Evolutionary conservation across 2,329 filamentous ascomycete species (phyloP).

Genomic region (Ophiosphaerella narmari): DNA sequence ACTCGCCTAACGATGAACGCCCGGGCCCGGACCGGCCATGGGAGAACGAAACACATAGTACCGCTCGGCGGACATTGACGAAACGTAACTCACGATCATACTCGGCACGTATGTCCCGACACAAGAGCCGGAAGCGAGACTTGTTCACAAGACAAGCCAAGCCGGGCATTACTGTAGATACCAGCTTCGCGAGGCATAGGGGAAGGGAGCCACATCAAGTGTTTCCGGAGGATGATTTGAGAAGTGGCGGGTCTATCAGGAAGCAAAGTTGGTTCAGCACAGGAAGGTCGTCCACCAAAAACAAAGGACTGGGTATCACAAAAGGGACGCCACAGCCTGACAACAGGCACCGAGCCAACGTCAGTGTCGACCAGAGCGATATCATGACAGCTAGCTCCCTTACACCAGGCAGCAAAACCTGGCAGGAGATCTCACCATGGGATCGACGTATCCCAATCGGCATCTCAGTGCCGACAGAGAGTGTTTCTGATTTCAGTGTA

Average conservation of each 20-base stretch:
- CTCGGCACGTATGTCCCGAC: constrained; percentile 43
- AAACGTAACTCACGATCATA: constrained; percentile 42
- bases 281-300: constrained; percentile 31
- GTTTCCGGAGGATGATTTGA: constrained; percentile 41
- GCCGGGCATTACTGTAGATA: constrained; percentile 70
- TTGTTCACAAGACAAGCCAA: constrained; percentile 62
- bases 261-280: constrained; percentile 40
- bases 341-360: constrained; percentile 14
- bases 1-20: constrained; percentile 22
- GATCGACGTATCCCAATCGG: constrained; percentile 76
- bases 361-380: constrained; percentile 24
- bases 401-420: constrained; percentile 35
- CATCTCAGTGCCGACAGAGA: constrained; percentile 65
- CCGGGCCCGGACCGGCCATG: constrained; percentile 19
- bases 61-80: constrained; percentile 31
- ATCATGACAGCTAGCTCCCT: constrained; percentile 36
- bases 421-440: constrained; percentile 65
- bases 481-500: constrained; percentile 48
- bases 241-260: constrained; percentile 22
- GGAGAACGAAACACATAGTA: constrained; percentile 32
- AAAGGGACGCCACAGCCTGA: constrained; percentile 41
- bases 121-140: constrained; percentile 65
- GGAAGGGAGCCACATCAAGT: constrained; percentile 54
- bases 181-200: constrained; percentile 62
- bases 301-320: constrained; percentile 42